Evolutionary conservation across 2,329 filamentous ascomycete species (phyloP), one percentile per base, ranked within the genome.

Genomic region (Pseudonectria foliicola): DNA sequence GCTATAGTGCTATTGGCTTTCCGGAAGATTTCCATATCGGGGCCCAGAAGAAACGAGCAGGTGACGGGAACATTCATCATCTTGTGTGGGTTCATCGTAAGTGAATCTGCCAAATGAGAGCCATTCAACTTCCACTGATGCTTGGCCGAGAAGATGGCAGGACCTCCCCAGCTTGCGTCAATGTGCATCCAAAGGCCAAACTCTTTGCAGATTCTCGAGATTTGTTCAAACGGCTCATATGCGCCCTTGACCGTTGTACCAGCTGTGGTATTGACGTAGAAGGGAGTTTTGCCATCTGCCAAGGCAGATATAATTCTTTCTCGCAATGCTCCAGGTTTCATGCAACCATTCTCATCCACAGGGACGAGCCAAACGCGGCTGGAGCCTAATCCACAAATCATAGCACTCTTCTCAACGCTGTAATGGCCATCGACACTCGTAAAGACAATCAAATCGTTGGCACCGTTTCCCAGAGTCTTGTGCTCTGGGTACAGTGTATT

Each of bases 181-280:
- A 96, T 75, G 64, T 98, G 92, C 62, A 96, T 67, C 92, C 92
- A 98, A 29, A 96, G 63, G 35, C 76, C 73, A 54, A 87, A 71
- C 40, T 72, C 70, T 44, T 75, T 72, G 63, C 85, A 92, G 13
- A 95, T 69, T 18, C 65, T 66, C 1, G 80, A 71, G 43, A 95
- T 80, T 3, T 72, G 74, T 10, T 69, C 60, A 49, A 95, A 81
- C 0, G 85, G 85, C 53, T 95, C 90, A 55, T 82, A 98, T 1
- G 85, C 87, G 12, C 92, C 92, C 43, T 90, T 68, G 3, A 96
- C 90, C 0, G 92, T 98, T 1, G 90, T 95, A 13, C 92, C 92
- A 1, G 92, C 90, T 1, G 92, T 96, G 6, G 89, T 85, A 56
- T 95, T 96, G 55, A 96, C 85, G 62, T 94, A 95, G 42, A 98